These are phyloP conservation scores for Arthromyces matolae DNA, from an alignment of 768 basidiomycete species.

Conservation along the genomic window DNA sequence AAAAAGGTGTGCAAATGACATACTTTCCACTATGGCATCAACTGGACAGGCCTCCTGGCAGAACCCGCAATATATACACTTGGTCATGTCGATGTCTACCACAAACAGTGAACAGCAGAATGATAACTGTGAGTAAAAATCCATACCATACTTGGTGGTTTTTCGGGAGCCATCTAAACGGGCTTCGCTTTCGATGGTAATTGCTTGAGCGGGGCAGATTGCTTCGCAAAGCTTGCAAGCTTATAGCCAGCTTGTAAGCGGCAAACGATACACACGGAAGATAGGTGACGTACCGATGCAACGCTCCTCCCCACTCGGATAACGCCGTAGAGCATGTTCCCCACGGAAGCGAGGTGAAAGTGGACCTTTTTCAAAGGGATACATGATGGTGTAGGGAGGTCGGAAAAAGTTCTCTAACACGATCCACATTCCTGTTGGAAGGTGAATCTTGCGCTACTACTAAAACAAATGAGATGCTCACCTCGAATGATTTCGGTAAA, in stretches of 20 bases:
- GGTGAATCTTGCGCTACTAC: background rate
- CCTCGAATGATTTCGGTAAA: constrained; percentile 98
- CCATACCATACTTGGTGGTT: constrained; percentile 91
- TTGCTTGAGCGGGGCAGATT: constrained; percentile 98
- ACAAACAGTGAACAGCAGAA: constrained; percentile 5
- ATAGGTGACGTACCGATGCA: constrained; percentile 78
- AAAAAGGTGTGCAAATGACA: constrained; percentile 25
- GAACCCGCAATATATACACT: constrained; percentile 99
- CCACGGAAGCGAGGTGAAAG: constrained; percentile 97
- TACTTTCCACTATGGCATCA: constrained; percentile 98
- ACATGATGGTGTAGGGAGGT: constrained; percentile 97
- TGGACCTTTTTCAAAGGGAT: constrained; percentile 97
- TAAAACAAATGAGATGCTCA: constrained; percentile 32
- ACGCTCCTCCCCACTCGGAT: constrained; percentile 96
- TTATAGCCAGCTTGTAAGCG: constrained; percentile 28
- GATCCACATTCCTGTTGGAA: constrained; percentile 89
- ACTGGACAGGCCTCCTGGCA: constrained; percentile 99
- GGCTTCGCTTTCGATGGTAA: constrained; percentile 98
- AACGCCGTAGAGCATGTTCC: constrained; percentile 94
- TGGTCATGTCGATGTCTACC: constrained; percentile 98
- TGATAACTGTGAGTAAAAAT: constrained; percentile 16
- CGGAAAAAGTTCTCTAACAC: constrained; percentile 90
- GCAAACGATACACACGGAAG: background rate
- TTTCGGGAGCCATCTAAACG: constrained; percentile 92
- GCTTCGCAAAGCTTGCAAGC: constrained; percentile 99